Evolutionary conservation across 1,139 yeast species (phyloP), one percentile per base, ranked within the genome.

Genomic region (Scheffersomyces segobiensis): DNA sequence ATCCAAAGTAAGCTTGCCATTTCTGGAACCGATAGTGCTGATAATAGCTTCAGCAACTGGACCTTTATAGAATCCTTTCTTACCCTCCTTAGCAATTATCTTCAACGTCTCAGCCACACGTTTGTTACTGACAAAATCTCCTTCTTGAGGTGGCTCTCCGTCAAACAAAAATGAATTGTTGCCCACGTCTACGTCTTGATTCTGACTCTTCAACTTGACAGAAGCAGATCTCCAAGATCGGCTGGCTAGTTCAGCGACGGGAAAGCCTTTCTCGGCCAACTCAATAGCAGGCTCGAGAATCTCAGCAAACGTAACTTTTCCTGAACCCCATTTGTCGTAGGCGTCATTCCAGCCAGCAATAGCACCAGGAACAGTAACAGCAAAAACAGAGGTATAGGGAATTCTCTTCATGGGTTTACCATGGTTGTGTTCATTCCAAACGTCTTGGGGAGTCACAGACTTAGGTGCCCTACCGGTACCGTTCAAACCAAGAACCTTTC

Each of bases 291-390:
- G 95, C 57, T 80, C 80, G 50, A 89, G 74, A 46, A 89, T 78
- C 59, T 89, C 87, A 3, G 70, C 82, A 65, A 90, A 73, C 0
- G 85, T 66, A 18, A 90, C 85, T 12, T 84, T 85, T 1, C 90
- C 89, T 49, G 90, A 86, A 0, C 96, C 96, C 92, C 93, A 90
- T 60, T 74, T 74, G 51, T 83, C 85, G 54, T 82, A 74, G 1
- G 91, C 84, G 70, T 90, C 95, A 54, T 80, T 70, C 95, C 95
- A 89, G 0, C 90, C 93, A 7, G 91, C 90, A 54, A 88, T 82
- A 1, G 91, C 89, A 5, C 96, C 96, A 0, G 95, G 95, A 19
- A 89, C 91, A 52, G 88, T 88, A 10, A 87, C 85, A 0, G 88
- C 74, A 61, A 86, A 85, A 2, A 86, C 83, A 1, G 91, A 87